Evolutionary conservation across 768 basidiomycete species (phyloP), one percentile per base, ranked within the genome.

Genomic region (Termitomyces sp.): DNA sequence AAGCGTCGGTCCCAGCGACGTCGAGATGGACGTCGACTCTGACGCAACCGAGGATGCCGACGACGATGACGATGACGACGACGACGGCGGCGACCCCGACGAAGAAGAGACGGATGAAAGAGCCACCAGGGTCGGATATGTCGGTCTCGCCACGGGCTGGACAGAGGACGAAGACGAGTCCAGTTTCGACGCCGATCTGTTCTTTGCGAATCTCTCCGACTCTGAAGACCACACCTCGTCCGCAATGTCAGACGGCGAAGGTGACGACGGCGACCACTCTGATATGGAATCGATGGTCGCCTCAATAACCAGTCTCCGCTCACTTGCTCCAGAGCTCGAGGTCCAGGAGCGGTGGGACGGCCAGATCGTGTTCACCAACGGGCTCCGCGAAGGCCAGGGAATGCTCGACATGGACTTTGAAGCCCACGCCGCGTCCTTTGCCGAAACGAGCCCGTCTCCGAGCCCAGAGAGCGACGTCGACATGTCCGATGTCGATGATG

Each of bases 141-240:
- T 81, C 43, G 88, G 87, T 50, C 78, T 89, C 50, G 86, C 82
- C 50, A 86, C 86, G 1, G 85, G 88, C 46, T 93, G 89, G 90
- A 87, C 87, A 43, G 87, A 68, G 14, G 67, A 88, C 20, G 88
- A 86, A 58, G 89, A 86, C 62, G 90, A 91, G 69, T 87, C 85
- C 2, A 83, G 80, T 60, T 89, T 91, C 65, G 91, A 93, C 64
- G 91, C 91, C 10, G 90, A 93, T 61, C 70, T 93, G 0, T 93
- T 93, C 74, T 93, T 93, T 66, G 84, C 87, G 57, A 88, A 91
- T 67, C 81, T 93, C 44, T 84, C 85, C 40, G 89, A 83, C 66
- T 71, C 79, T 1, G 81, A 79, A 23, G 80, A 75, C 55, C 69
- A 68, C 38, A 55, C 61, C 50, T 67, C 62, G 65, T 64, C 66